Percentiles rank a stretch among this genome's conserved stretches.
Conservation (phyloP, 2,329 filamentous ascomycete genomes). For the Neopestalotiopsis sp. region DNA sequence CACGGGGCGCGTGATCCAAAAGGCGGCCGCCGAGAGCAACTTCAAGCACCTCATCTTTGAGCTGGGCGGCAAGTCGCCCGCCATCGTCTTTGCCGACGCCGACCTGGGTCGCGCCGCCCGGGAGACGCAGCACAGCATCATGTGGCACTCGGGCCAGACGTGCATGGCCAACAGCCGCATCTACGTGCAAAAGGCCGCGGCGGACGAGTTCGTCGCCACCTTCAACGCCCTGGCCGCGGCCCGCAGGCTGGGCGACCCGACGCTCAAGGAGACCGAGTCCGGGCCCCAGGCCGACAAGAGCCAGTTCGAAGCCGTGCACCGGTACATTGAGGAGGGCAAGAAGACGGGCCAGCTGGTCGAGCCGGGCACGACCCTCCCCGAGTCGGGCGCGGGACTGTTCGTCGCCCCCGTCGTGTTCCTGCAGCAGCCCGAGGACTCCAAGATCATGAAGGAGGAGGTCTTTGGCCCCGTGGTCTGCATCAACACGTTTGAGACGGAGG, state of each 20-base stretch:
- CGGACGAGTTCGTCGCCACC: slow-evolving; percentile 59
- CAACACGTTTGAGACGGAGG: slow-evolving; percentile 60
- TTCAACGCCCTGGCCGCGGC: slow-evolving; percentile 55
- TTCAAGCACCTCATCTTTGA: slow-evolving; percentile 70
- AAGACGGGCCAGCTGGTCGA: slow-evolving; percentile 34
- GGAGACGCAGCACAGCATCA: slow-evolving; percentile 47
- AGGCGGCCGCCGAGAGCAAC: slow-evolving; percentile 67
- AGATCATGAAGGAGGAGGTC: slow-evolving; percentile 64
- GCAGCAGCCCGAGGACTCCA: slow-evolving; percentile 45
- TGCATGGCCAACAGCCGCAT: slow-evolving; percentile 65
- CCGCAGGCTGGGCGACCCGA: slow-evolving; percentile 43
- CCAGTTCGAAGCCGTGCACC: slow-evolving; percentile 52
- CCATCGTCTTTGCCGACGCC: slow-evolving; percentile 69
- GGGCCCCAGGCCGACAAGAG: slow-evolving; percentile 56
- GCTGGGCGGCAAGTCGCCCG: slow-evolving; percentile 71
- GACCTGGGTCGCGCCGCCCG: slow-evolving; percentile 68
- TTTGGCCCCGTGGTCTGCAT: slow-evolving; percentile 69
- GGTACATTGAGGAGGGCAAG: slow-evolving; percentile 52
- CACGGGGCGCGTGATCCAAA: slow-evolving; percentile 76
- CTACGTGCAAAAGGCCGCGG: slow-evolving; percentile 59
- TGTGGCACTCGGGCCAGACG: slow-evolving; percentile 60
- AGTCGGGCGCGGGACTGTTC: slow-evolving; percentile 40
- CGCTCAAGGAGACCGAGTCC: slow-evolving; percentile 35
- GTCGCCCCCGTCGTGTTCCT: slow-evolving; percentile 52
- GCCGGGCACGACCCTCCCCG: slow-evolving; percentile 22